These are phyloP conservation scores for Monosporozyma yasuniensis DNA, from an alignment of 805 yeast genomes.

Conservation along the genomic window DNA sequence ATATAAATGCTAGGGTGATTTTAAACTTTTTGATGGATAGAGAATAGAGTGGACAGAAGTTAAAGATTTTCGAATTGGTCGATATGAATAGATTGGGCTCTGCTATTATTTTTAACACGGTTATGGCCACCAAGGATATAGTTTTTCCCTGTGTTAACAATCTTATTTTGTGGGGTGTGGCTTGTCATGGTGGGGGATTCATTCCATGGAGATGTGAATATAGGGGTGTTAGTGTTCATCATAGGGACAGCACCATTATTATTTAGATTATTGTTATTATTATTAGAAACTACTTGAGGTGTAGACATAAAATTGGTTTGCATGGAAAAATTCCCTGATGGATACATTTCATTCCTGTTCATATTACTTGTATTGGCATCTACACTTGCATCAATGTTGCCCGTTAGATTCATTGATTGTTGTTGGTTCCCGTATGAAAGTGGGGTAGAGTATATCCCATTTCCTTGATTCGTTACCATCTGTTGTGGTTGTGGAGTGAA, in stretches of 20 bases:
- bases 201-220: constrained; percentile 13
- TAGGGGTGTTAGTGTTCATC: neutral
- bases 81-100: constrained; percentile 30
- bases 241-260: neutral
- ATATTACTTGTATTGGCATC: neutral
- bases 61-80: constrained; percentile 21
- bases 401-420: neutral
- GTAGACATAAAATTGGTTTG: neutral
- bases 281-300: neutral
- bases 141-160: constrained; percentile 28
- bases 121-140: constrained; percentile 29
- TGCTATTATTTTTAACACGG: constrained; percentile 23
- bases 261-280: neutral
- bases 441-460: neutral
- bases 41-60: no score
- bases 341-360: neutral
- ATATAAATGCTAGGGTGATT: neutral
- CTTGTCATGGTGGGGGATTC: constrained; percentile 6
- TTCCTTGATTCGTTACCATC: neutral
- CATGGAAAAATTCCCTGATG: neutral
- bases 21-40: neutral
- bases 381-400: neutral
- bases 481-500: constrained; percentile 1
- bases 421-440: neutral
- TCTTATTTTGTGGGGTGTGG: constrained; percentile 10